Conservation (phyloP, 2,329 filamentous ascomycete species). For the Blumeriella jaapii region DNA sequence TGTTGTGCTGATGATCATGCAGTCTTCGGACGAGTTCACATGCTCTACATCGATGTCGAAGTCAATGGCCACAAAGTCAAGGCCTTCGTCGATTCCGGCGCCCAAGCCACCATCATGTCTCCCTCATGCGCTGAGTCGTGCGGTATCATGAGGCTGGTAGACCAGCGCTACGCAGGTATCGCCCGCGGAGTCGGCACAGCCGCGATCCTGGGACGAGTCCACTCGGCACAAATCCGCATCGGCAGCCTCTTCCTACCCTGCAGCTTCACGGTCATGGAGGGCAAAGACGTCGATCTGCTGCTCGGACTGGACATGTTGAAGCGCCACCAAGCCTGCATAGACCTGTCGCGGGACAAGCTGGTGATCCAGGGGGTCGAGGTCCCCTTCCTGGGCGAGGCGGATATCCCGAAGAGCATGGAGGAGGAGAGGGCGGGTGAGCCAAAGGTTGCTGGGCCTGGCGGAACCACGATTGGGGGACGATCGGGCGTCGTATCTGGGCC, state of each 20-base stretch:
- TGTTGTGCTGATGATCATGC: constrained; percentile 4
- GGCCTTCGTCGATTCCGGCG: constrained; percentile 92
- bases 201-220: constrained; percentile 86
- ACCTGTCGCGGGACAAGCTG: constrained; percentile 72
- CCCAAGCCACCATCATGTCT: constrained; percentile 98
- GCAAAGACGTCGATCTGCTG: constrained; percentile 87
- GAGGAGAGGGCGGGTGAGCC: constrained; percentile 67
- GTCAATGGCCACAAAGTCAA: constrained; percentile 90
- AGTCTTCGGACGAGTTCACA: constrained; percentile 92
- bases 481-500: constrained; percentile 60
- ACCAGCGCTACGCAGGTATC: constrained; percentile 82
- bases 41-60: constrained; percentile 92
- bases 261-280: constrained; percentile 99
- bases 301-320: constrained; percentile 95
- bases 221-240: constrained; percentile 90
- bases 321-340: constrained; percentile 85
- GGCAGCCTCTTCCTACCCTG: constrained; percentile 78
- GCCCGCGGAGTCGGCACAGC: constrained; percentile 91
- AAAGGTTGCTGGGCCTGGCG: constrained; percentile 71
- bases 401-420: constrained; percentile 79
- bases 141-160: constrained; percentile 91
- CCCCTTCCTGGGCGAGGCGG: constrained; percentile 79
- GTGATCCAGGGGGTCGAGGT: constrained; percentile 84
- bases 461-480: constrained; percentile 76
- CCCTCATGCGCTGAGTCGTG: constrained; percentile 82